Conservation (phyloP, 257 asterid genomes). For the Galeopsis tetrahit region DNA sequence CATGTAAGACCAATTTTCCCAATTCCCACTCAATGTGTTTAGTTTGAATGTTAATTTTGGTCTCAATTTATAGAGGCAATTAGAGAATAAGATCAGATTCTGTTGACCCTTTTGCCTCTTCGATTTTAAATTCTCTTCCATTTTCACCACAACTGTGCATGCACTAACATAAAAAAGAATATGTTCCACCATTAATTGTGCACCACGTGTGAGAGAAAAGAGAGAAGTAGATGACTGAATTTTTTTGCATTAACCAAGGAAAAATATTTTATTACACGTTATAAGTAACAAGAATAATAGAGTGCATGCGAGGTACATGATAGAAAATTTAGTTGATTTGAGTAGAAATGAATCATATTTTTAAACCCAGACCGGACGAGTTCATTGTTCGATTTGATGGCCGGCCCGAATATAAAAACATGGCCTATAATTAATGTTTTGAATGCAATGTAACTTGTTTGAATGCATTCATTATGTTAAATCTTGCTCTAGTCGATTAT, state of each 20-base stretch:
- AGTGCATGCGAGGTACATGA: not conserved
- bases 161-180: constrained; percentile 21
- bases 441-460: not conserved
- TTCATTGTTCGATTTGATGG: too few species aligned
- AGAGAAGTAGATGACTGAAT: not conserved
- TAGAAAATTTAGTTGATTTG: not conserved
- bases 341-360: too few species aligned
- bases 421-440: too few species aligned
- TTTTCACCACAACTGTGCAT: constrained; percentile 18
- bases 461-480: not conserved
- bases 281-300: not conserved
- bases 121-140: constrained; percentile 11
- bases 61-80: constrained; percentile 31
- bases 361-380: too few species aligned
- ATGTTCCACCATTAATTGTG: constrained; percentile 22
- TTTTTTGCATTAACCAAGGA: not conserved
- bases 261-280: not conserved
- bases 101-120: constrained; percentile 31
- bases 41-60: not conserved
- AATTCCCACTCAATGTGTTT: constrained; percentile 19
- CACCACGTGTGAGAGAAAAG: not conserved
- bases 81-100: constrained; percentile 34
- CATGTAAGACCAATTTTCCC: constrained; percentile 48
- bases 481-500: too few species aligned
- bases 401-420: too few species aligned